These are phyloP conservation scores for Odontarrhena argentea DNA, from an alignment of 345 rosid genomes.

Conservation along the genomic window DNA sequence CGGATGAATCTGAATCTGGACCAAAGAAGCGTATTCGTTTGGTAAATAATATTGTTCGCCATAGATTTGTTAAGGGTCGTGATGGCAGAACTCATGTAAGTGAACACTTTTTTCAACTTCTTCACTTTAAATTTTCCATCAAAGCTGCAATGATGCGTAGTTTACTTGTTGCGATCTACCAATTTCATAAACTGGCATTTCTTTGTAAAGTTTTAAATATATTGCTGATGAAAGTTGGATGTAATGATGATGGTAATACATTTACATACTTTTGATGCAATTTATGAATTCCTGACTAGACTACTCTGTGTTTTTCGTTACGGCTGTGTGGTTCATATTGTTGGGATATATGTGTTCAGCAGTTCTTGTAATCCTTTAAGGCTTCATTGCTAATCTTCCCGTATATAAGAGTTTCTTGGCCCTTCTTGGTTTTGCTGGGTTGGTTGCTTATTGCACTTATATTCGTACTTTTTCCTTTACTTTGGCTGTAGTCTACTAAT, in stretches of 20 bases:
- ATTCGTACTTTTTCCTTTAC: constrained; percentile 8
- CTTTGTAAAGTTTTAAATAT: constrained; percentile 18
- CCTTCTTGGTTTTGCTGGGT: constrained; percentile 15
- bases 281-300: constrained; percentile 10
- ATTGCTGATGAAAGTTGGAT: constrained; percentile 1
- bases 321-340: constrained; percentile 23
- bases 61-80: constrained; percentile 69
- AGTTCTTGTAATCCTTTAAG: constrained; percentile 17
- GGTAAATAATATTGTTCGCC: constrained; percentile 92
- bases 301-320: not conserved
- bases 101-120: constrained; percentile 32
- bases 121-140: constrained; percentile 1
- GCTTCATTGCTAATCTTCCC: constrained; percentile 6
- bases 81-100: constrained; percentile 81
- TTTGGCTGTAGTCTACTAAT: constrained; percentile 30
- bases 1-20: constrained; percentile 92
- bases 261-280: constrained; percentile 5
- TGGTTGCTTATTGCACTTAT: not conserved
- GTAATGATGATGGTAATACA: constrained; percentile 3
- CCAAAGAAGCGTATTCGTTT: constrained; percentile 73
- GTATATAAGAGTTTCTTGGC: constrained; percentile 18
- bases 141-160: constrained; percentile 10
- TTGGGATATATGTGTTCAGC: constrained; percentile 10
- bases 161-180: constrained; percentile 6
- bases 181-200: constrained; percentile 24